Conservation (phyloP, 805 yeast genomes). For the Nakazawaea sp. region DNA sequence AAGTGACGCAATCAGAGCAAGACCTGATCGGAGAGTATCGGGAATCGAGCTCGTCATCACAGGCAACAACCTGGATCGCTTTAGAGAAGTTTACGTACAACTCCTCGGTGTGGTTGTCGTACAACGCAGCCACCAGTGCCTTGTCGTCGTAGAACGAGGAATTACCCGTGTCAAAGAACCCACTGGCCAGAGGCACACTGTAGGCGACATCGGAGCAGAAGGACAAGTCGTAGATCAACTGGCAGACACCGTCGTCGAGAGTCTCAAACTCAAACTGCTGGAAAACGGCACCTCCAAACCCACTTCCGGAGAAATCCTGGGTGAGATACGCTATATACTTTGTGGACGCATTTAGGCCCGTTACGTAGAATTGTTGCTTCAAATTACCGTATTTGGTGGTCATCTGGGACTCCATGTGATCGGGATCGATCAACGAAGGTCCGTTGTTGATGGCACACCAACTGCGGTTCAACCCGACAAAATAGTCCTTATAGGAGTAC, state of each 20-base stretch:
- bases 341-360: slow-evolving; percentile 54
- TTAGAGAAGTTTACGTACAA: slow-evolving; percentile 62
- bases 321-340: slow-evolving; percentile 60
- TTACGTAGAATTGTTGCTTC: slow-evolving; percentile 56
- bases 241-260: slow-evolving; percentile 50
- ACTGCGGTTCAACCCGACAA: slow-evolving; percentile 39
- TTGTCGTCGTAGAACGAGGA: slow-evolving; percentile 21
- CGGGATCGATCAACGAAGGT: slow-evolving; percentile 26
- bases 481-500: slow-evolving; percentile 27
- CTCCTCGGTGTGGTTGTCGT: slow-evolving; percentile 55
- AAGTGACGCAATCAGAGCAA: slow-evolving; percentile 63
- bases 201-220: slow-evolving; percentile 83
- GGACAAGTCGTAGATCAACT: slow-evolving; percentile 62
- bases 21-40: slow-evolving; percentile 66
- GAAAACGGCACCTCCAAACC: slow-evolving; percentile 61
- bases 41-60: slow-evolving; percentile 62
- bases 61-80: slow-evolving; percentile 69
- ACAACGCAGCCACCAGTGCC: slow-evolving; percentile 34
- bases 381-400: slow-evolving; percentile 40
- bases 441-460: slow-evolving; percentile 68
- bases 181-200: slow-evolving; percentile 58
- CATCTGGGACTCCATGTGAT: slow-evolving; percentile 24
- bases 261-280: slow-evolving; percentile 51
- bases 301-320: slow-evolving; percentile 33
- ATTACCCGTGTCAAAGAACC: slow-evolving; percentile 11